Percentiles rank a stretch among this genome's conserved stretches.
phyloP scores from a whole-genome alignment of 2,329 filamentous ascomycete genomes.

The Penicillium nordicum region DNA sequence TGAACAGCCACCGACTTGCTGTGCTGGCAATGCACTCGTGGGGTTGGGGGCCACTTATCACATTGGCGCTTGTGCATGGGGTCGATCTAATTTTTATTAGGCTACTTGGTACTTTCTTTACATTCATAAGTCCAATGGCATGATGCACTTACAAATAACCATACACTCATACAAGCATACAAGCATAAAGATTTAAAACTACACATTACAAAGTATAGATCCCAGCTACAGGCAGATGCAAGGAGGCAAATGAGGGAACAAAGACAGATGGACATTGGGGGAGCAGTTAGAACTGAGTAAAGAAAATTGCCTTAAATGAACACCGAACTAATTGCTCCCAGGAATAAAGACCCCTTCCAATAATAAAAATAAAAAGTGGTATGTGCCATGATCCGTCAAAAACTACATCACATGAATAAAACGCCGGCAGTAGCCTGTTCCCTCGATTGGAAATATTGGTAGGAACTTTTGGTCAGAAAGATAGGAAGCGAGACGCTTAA shows the following conservation, averaged over 20 bases:
- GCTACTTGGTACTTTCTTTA: neutral
- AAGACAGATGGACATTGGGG: constrained; percentile 27
- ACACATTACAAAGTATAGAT: neutral
- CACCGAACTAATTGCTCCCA: constrained; percentile 33
- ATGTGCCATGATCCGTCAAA: constrained; percentile 31
- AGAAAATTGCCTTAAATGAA: constrained; percentile 31
- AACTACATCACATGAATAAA: constrained; percentile 26
- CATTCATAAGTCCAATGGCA: neutral
- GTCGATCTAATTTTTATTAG: constrained; percentile 3
- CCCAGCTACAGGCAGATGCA: constrained; percentile 6
- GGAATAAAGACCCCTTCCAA: constrained; percentile 13
- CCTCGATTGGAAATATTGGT: constrained; percentile 23
- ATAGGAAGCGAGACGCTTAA: constrained; percentile 34
- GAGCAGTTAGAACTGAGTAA: constrained; percentile 32
- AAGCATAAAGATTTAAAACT: neutral
- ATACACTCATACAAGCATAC: neutral
- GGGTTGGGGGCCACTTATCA: constrained; percentile 2
- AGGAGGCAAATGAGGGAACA: constrained; percentile 25
- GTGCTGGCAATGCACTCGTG: constrained; percentile 6
- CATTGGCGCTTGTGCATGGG: constrained; percentile 3
- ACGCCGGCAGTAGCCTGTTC: constrained; percentile 27
- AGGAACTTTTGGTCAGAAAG: constrained; percentile 24
- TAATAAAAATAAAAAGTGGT: constrained; percentile 27
- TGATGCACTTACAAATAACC: neutral
- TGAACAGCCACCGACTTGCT: constrained; percentile 2